Percentiles rank a stretch among this genome's conserved stretches.
Conservation (phyloP, 305 asterid species). For the Salvia sclarea region DNA sequence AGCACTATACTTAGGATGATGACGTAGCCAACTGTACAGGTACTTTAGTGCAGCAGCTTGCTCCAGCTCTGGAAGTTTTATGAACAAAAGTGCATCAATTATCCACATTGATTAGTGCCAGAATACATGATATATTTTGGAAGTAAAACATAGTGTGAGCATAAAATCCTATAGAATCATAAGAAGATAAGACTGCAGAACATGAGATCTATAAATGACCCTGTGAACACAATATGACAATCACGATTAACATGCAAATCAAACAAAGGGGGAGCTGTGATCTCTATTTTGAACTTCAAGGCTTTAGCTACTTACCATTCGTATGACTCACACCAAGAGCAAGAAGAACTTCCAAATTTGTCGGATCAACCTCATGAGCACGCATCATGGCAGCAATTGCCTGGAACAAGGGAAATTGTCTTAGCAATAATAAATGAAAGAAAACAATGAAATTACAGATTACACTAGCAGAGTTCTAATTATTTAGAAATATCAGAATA, state of each 20-base stretch:
- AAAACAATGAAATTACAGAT: slow-evolving; percentile 12
- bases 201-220: slow-evolving; percentile 1
- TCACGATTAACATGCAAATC: not conserved
- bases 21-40: slow-evolving; percentile 89
- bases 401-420: slow-evolving; percentile 47
- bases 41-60: slow-evolving; percentile 94
- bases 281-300: slow-evolving; percentile 8
- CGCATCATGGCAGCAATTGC: slow-evolving; percentile 99
- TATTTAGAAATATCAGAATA: slow-evolving; percentile 18
- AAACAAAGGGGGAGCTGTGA: not conserved
- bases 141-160: slow-evolving; percentile 6
- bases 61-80: slow-evolving; percentile 76
- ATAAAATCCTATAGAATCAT: slow-evolving; percentile 4
- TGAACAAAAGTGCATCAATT: slow-evolving; percentile 23
- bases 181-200: slow-evolving; percentile 4
- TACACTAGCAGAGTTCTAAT: not conserved
- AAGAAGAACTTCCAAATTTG: slow-evolving; percentile 96
- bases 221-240: slow-evolving; percentile 1
- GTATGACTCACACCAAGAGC: slow-evolving; percentile 99
- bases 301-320: slow-evolving; percentile 71
- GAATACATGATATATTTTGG: not conserved
- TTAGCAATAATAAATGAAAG: slow-evolving; percentile 1
- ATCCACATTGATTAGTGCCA: slow-evolving; percentile 4
- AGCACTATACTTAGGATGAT: slow-evolving; percentile 86
- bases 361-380: slow-evolving; percentile 94